Evolutionary conservation across 139 green algal genomes (phyloP), one percentile per base, ranked within the genome.

Genomic region (Auxenochlorella protothecoides): DNA sequence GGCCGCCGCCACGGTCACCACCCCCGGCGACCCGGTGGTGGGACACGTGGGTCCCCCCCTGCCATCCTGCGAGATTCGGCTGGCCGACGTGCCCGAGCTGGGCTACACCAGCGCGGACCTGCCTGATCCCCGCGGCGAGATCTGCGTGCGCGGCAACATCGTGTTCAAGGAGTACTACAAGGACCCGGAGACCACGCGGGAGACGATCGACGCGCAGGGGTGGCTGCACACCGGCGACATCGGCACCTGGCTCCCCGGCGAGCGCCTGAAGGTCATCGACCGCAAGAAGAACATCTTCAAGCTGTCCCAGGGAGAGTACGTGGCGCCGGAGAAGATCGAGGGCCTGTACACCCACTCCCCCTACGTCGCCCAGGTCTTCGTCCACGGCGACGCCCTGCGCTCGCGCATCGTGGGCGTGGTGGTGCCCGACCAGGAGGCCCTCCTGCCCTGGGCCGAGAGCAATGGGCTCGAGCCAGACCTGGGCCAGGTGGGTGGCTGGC

Each of bases 281-380:
- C 83, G 92, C 75, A 96, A 95, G 81, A 97, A 97, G 78, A 97
- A 96, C 79, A 91, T 97, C 70, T 97, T 97, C 88, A 97, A 97
- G 85, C 85, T 97, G 67, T 88, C 89, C 3, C 84, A 89, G 73
- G 71, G 73, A 54, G 93, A 98, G 85, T 99, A 99, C 84, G 88
- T 99, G 13, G 94, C 95, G 4, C 92, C 93, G 2, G 95, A 99
- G 80, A 98, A 98, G 85, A 95, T 99, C 53, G 95, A 99, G 77
- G 92, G 91, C 70, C 86, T 96, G 14, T 96, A 96, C 80, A 70
- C 69, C 3, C 77, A 90, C 68, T 92, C 70, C 44, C 82, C 87
- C 0, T 74, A 96, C 65, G 82, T 97, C 10, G 66, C 81, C 54
- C 89, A 96, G 80, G 76, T 76, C 0, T 97, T 95, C 82, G 92